Conservation (phyloP, 495 filamentous ascomycete genomes). For the Geoglossum glabrum region DNA sequence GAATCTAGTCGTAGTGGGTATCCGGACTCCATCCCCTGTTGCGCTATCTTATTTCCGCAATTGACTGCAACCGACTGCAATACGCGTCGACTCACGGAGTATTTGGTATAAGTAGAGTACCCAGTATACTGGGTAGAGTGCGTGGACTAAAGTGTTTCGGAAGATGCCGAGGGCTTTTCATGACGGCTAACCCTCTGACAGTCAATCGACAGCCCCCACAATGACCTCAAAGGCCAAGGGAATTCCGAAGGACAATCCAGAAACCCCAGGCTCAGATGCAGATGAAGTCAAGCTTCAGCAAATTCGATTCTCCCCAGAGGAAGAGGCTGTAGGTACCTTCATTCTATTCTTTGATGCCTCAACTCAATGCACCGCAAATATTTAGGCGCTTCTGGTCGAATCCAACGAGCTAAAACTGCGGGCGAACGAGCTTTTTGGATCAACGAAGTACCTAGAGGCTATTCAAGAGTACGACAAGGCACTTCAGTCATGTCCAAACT, state of each 20-base stretch:
- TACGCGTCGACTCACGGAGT: too few relatives aligned
- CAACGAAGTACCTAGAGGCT: conserved; percentile 58
- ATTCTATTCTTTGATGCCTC: background rate
- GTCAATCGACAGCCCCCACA: background rate
- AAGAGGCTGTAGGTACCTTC: conserved; percentile 45
- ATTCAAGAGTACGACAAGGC: conserved; percentile 79
- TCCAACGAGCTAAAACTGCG: conserved; percentile 54
- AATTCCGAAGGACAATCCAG: background rate
- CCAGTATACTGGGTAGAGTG: too few relatives aligned
- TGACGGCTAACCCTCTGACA: background rate
- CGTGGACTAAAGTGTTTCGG: too few relatives aligned
- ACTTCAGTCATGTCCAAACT: conserved; percentile 60
- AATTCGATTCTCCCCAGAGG: conserved; percentile 43
- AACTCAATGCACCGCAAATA: conserved; percentile 5
- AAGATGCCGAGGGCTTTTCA: too few relatives aligned
- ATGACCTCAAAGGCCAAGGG: background rate
- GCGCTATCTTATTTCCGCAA: background rate
- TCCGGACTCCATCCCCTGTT: background rate
- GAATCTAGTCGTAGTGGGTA: background rate
- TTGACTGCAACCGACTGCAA: too few relatives aligned
- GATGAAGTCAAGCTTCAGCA: conserved; percentile 1
- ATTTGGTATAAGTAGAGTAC: too few relatives aligned
- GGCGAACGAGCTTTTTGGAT: conserved; percentile 60
- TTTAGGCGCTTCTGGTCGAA: conserved; percentile 46
- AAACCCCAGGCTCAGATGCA: background rate